Evolutionary conservation across 345 rosid species (phyloP).

Genomic region (Rubroshorea leprosula): DNA sequence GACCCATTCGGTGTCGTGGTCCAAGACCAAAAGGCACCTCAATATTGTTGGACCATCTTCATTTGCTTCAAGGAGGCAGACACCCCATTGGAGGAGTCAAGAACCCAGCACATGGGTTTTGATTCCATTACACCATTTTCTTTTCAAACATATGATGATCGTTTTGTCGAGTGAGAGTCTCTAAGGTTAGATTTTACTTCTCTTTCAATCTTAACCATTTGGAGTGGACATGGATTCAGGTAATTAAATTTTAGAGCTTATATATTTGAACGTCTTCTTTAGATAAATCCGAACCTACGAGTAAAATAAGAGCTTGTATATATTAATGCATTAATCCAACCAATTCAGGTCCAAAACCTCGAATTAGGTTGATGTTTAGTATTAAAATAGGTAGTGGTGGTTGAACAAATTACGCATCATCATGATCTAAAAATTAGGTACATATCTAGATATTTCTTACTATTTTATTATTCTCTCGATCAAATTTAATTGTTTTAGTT

Average conservation of each 20-base stretch:
- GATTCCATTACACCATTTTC: neutral
- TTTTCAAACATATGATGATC: neutral
- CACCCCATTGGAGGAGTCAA: neutral
- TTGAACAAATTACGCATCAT: neutral
- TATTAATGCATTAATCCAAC: neutral
- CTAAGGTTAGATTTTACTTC: too few relatives aligned
- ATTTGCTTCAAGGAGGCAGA: neutral
- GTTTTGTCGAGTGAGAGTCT: too few relatives aligned
- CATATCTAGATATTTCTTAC: too few relatives aligned
- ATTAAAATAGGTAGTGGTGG: neutral
- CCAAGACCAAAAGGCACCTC: neutral
- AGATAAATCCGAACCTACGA: too few relatives aligned
- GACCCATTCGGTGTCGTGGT: neutral
- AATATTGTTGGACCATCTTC: neutral
- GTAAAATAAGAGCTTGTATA: too few relatives aligned
- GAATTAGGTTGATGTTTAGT: too few relatives aligned
- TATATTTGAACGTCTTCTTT: too few relatives aligned
- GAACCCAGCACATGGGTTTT: neutral
- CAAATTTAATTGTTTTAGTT: too few relatives aligned
- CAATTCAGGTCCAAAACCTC: neutral
- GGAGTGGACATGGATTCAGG: too few relatives aligned
- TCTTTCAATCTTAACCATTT: too few relatives aligned
- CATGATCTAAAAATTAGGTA: neutral
- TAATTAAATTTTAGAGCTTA: too few relatives aligned
- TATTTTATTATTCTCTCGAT: too few relatives aligned